Conservation (phyloP, 1,284 basidiomycete genomes). For the Stereum hirsutum region DNA sequence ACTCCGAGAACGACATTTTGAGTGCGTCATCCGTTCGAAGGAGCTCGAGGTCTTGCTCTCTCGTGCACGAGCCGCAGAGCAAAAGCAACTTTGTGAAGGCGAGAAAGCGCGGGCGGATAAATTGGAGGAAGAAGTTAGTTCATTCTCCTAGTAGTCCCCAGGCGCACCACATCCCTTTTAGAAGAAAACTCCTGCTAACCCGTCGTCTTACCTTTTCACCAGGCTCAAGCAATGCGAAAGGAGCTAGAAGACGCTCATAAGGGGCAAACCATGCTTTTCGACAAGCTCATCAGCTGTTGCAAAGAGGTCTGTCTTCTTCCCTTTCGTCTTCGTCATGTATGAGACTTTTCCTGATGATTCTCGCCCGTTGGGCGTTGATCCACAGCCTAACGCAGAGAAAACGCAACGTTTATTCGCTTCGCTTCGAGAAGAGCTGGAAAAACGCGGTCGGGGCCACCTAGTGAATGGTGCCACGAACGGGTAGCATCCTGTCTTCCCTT, state of each 20-base stretch:
- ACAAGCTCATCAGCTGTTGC: conserved; percentile 72
- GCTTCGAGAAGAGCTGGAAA: conserved; percentile 72
- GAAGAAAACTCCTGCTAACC: too few relatives aligned
- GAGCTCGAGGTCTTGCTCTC: conserved; percentile 78
- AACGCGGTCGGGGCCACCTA: conserved; percentile 32
- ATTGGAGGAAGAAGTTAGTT: conserved; percentile 57
- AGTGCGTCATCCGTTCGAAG: conserved; percentile 80
- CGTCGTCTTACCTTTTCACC: too few relatives aligned
- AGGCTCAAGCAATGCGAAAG: conserved; percentile 59
- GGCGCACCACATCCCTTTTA: too few relatives aligned
- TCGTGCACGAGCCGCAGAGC: conserved; percentile 73
- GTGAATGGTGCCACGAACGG: conserved; percentile 34
- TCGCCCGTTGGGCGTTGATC: too few relatives aligned
- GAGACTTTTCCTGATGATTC: conserved; percentile 1
- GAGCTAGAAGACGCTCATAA: conserved; percentile 68
- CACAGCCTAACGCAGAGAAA: conserved; percentile 68
- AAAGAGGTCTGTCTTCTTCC: conserved; percentile 53
- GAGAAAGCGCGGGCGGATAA: conserved; percentile 61
- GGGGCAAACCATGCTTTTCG: conserved; percentile 66
- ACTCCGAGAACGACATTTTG: conserved; percentile 79
- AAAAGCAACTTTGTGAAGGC: conserved; percentile 68
- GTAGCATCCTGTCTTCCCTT: too few relatives aligned
- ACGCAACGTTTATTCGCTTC: conserved; percentile 71
- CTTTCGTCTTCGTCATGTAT: background rate
- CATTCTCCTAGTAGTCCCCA: too few relatives aligned